Base-by-base conservation (phyloP, 2,329 filamentous ascomycete genomes). In the Penicillium thymicola region DNA sequence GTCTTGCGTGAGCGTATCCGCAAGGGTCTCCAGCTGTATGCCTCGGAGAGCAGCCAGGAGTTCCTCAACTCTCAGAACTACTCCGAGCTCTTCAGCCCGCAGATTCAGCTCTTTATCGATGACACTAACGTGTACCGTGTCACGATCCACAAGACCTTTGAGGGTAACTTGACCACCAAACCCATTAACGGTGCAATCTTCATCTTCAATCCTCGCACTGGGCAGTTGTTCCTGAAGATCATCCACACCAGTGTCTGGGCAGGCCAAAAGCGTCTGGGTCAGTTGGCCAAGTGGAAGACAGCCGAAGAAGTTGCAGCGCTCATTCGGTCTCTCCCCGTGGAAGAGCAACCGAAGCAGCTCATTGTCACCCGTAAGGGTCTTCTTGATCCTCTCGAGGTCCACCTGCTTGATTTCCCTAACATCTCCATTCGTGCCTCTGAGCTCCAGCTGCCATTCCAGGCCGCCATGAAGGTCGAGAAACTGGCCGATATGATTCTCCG, bases 61-160 rank as follows among this genome's bases (percentile, higher is more conserved):
- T 99, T 99, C 81, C 78, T 99, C 65, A 99, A 99, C 79, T 97
- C 93, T 0, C 94, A 99, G 77, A 99, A 99, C 74, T 99, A 99
- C 79, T 97, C 94, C 0, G 94, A 99, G 73, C 82, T 99, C 36
- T 99, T 99, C 82, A 99, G 93, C 81, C 96, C 97, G 75, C 93
- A 97, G 79, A 96, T 95, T 30, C 94, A 99, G 78, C 82, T 99
- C 46, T 99, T 99, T 79, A 97, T 99, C 62, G 94, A 99, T 67
- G 94, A 99, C 72, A 99, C 94, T 59, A 99, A 99, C 69, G 95
- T 99, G 50, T 99, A 99, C 73, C 92, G 94, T 79, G 94, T 99
- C 59, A 99, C 94, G 0, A 99, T 99, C 61, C 94, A 99, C 82
- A 99, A 99, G 85, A 99, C 94, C 0, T 99, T 99, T 61, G 94